Evolutionary conservation across 768 basidiomycete genomes (phyloP), one percentile per base, ranked within the genome.

Genomic region (Suillus plorans): DNA sequence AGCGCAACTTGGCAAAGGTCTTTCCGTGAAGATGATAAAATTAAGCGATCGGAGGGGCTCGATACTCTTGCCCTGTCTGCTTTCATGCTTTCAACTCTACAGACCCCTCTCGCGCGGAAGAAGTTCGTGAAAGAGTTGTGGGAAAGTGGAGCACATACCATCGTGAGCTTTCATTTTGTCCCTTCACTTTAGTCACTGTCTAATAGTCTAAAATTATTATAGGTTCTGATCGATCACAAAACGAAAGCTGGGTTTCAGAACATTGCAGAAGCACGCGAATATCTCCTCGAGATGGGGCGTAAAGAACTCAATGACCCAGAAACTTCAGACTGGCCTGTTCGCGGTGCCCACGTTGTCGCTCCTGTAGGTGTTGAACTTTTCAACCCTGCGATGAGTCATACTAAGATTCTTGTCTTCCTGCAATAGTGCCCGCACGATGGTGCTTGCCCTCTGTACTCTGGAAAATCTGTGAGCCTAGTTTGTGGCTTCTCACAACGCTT

Each of bases 401-500:
- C 36, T 61, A 34, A 60, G 10, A n/a, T 37, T 63, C 45, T 8
- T 39, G 39, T 47, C 59, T 55, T 37, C 12, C 36, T 52, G 65
- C 49, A 71, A 16, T 71, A 96, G 90, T 99, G 97, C 72, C 94
- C 97, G 14, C 97, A 99, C 71, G 96, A 99, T 72, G 82, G 83
- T 28, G 80, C 81, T 50, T 98, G 97, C 74, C 96, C 97, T 2
- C 78, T 98, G 34, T 82, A 85, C 71, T 79, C 81, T 66, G 79
- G 83, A n/a, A 85, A 86, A 42, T 73, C 82, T 9, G 77, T 71
- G 34, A 78, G 81, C 60, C 77, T 90, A 2, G 79, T 85, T 52
- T 99, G 97, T 72, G 88, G 90, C 20, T 97, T 96, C 77, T 85
- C 87, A 9, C 97, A 98, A 73, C 87, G 95, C 58, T 78, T 97